phyloP scores from a whole-genome alignment of 1,284 basidiomycete genomes.

The Moniliella sp. region DNA sequence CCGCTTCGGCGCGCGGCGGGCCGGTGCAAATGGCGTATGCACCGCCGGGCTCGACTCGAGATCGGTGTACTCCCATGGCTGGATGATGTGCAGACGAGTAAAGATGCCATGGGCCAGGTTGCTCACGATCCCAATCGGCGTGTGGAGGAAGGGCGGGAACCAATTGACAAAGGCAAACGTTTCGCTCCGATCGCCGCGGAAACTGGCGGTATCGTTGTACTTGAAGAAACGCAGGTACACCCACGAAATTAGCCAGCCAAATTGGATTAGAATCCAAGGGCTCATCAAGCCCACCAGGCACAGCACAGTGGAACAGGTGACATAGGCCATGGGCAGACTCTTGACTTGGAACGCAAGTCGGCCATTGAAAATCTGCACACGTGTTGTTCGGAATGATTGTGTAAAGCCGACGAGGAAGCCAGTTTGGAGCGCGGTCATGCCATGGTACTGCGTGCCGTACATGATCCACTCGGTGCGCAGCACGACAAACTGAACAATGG shows the following conservation, averaged over 20 bases:
- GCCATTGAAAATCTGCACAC: conserved; percentile 64
- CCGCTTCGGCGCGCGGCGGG: conserved; percentile 12
- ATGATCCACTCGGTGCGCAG: conserved; percentile 15
- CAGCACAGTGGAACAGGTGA: conserved; percentile 70
- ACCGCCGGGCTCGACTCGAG: neutral
- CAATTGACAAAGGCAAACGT: conserved; percentile 85
- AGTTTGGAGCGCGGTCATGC: conserved; percentile 73
- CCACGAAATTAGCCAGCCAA: conserved; percentile 89
- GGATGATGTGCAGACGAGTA: conserved; percentile 47
- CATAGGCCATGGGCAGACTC: conserved; percentile 77
- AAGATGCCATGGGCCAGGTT: conserved; percentile 49
- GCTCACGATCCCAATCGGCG: conserved; percentile 47
- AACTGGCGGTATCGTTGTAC: conserved; percentile 45
- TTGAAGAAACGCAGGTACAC: conserved; percentile 91
- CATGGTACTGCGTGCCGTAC: conserved; percentile 68
- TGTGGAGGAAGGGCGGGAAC: conserved; percentile 58
- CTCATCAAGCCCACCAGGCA: conserved; percentile 69
- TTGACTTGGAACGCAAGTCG: conserved; percentile 69
- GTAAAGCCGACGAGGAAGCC: conserved; percentile 83
- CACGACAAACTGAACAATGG: conserved; percentile 15
- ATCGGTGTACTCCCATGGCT: conserved; percentile 46
- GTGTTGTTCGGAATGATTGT: conserved; percentile 87
- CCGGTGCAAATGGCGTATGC: neutral
- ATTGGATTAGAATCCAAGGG: conserved; percentile 87
- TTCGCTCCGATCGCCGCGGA: conserved; percentile 65